Percentiles rank a stretch among this genome's conserved stretches.
Conservation (phyloP, 306 rosid species). For the Carpinus fangiana region DNA sequence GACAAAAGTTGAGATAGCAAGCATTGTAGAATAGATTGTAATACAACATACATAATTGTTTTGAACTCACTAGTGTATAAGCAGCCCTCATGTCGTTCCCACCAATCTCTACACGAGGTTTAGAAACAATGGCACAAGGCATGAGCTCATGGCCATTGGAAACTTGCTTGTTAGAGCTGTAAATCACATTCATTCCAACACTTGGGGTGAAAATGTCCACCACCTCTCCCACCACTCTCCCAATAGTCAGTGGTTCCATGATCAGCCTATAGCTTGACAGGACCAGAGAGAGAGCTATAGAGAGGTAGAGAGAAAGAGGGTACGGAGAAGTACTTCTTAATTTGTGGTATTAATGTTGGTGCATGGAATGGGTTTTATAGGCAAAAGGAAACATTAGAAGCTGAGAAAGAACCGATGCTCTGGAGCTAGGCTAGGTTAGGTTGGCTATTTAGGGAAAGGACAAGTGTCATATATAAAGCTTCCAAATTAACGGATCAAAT, state of each 20-base stretch:
- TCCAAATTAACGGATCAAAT: conserved; percentile 1
- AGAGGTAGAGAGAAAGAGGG: background rate
- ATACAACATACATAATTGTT: background rate
- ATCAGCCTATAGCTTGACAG: conserved; percentile 18
- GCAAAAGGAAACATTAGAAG: conserved; percentile 23
- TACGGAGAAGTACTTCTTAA: background rate
- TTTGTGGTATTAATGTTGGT: conserved; percentile 22
- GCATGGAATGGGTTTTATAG: conserved; percentile 45
- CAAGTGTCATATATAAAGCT: conserved; percentile 18
- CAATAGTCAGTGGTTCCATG: conserved; percentile 61
- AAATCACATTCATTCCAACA: conserved; percentile 67
- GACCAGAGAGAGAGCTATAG: too few relatives aligned
- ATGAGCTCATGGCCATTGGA: conserved; percentile 75
- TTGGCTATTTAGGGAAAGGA: conserved; percentile 40
- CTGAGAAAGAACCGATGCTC: conserved; percentile 39
- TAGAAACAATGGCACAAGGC: conserved; percentile 56
- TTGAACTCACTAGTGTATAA: conserved; percentile 66
- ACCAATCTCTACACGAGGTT: conserved; percentile 78
- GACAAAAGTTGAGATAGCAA: conserved; percentile 5
- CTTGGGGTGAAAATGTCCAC: conserved; percentile 76
- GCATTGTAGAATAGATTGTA: background rate
- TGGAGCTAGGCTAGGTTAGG: conserved; percentile 16
- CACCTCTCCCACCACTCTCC: conserved; percentile 90
- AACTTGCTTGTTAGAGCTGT: conserved; percentile 60
- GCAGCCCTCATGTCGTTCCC: conserved; percentile 77